Conservation (phyloP, 306 rosid genomes). For the Inga leiocalycina region DNA sequence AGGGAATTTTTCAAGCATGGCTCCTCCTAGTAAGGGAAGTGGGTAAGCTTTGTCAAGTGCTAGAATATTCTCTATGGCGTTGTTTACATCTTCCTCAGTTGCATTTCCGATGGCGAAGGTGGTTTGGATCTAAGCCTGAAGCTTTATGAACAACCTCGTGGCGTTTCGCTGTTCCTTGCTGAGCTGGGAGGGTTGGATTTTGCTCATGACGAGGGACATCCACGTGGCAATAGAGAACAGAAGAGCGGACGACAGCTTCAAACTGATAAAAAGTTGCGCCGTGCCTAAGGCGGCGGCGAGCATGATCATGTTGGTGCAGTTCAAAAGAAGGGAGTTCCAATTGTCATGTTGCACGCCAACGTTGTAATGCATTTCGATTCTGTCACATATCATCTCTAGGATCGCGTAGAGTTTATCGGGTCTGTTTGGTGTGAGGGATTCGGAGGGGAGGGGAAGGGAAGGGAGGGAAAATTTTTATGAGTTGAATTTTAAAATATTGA, state of each 20-base stretch:
- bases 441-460: too few relatives aligned
- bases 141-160: conserved; percentile 52
- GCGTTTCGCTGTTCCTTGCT: conserved; percentile 76
- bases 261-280: conserved; percentile 31
- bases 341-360: conserved; percentile 55
- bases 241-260: conserved; percentile 56
- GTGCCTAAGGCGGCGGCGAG: neutral
- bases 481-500: too few relatives aligned
- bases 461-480: too few relatives aligned
- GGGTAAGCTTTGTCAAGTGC: conserved; percentile 80
- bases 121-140: conserved; percentile 46
- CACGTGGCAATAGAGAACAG: conserved; percentile 66
- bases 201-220: conserved; percentile 52
- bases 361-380: conserved; percentile 74
- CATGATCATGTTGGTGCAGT: too few relatives aligned
- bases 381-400: conserved; percentile 59
- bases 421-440: too few relatives aligned
- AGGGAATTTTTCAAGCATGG: conserved; percentile 75
- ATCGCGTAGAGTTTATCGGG: conserved; percentile 58
- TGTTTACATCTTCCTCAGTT: conserved; percentile 30
- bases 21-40: conserved; percentile 75
- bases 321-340: conserved; percentile 66
- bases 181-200: conserved; percentile 78
- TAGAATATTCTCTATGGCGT: conserved; percentile 39
- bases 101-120: conserved; percentile 36